phyloP scores from a whole-genome alignment of 2,329 filamentous ascomycete genomes.

The Myriangium duriaei region DNA sequence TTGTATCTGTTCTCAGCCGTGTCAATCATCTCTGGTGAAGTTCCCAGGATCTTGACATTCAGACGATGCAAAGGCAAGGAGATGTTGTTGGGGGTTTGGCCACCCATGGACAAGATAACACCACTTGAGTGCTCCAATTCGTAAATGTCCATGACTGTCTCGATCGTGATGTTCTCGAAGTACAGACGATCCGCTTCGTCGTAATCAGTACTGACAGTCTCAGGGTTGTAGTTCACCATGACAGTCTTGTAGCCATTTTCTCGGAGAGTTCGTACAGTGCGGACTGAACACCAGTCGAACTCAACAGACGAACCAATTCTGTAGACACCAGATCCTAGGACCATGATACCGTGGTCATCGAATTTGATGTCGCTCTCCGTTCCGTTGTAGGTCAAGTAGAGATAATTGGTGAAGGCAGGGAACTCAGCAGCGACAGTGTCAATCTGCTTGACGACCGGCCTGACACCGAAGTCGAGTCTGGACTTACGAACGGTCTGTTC shows the following conservation, averaged over 20 bases:
- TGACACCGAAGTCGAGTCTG: slow-evolving; percentile 74
- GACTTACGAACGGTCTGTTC: slow-evolving; percentile 78
- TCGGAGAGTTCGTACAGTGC: slow-evolving; percentile 81
- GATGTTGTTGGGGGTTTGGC: slow-evolving; percentile 96
- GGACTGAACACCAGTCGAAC: slow-evolving; percentile 97
- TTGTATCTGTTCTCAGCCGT: slow-evolving; percentile 96
- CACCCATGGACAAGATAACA: slow-evolving; percentile 90
- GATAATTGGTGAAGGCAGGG: slow-evolving; percentile 86
- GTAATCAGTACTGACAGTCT: slow-evolving; percentile 68
- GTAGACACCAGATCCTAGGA: slow-evolving; percentile 90
- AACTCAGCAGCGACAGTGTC: slow-evolving; percentile 97
- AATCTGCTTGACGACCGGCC: slow-evolving; percentile 91
- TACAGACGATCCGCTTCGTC: slow-evolving; percentile 91
- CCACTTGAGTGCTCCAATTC: slow-evolving; percentile 71
- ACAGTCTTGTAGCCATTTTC: slow-evolving; percentile 81
- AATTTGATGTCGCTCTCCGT: slow-evolving; percentile 74
- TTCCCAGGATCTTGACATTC: slow-evolving; percentile 86
- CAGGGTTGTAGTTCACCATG: slow-evolving; percentile 91
- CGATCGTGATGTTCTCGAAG: slow-evolving; percentile 88
- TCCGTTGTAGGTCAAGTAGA: slow-evolving; percentile 93
- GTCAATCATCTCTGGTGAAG: slow-evolving; percentile 98
- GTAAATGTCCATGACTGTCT: slow-evolving; percentile 89
- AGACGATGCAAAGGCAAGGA: slow-evolving; percentile 76
- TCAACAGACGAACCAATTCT: slow-evolving; percentile 95
- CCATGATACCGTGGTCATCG: slow-evolving; percentile 87